These are phyloP conservation scores for Coemansia furcata DNA, from an alignment of 192 early-diverging fungal species.

Conservation along the genomic window DNA sequence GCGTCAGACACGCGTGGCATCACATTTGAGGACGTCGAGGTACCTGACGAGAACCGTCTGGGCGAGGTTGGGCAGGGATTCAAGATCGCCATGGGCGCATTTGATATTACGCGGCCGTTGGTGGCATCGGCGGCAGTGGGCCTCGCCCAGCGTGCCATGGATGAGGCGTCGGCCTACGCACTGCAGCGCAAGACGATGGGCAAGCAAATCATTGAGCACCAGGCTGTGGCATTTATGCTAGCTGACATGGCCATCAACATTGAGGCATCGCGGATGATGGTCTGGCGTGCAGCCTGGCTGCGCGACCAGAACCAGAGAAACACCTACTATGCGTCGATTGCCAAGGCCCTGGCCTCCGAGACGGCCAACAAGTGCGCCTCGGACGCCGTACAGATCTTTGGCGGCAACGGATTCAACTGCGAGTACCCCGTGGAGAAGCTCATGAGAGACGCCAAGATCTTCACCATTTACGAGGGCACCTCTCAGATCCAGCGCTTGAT, in stretches of 20 bases:
- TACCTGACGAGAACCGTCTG: slow-evolving; percentile 76
- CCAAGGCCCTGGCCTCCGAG: slow-evolving; percentile 84
- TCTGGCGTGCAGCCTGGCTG: slow-evolving; percentile 80
- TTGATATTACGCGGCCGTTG: slow-evolving; percentile 90
- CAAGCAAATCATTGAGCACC: slow-evolving; percentile 83
- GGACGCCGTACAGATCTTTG: slow-evolving; percentile 96
- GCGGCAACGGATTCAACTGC: slow-evolving; percentile 82
- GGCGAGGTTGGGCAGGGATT: slow-evolving; percentile 83
- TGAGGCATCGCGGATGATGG: slow-evolving; percentile 84
- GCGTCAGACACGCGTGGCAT: slow-evolving; percentile 89
- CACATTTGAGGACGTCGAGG: slow-evolving; percentile 80
- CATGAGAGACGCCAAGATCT: slow-evolving; percentile 91
- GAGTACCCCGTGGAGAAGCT: slow-evolving; percentile 97
- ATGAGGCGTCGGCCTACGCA: slow-evolving; percentile 87
- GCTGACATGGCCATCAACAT: slow-evolving; percentile 96
- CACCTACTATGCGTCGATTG: slow-evolving; percentile 93
- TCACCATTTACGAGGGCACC: slow-evolving; percentile 97
- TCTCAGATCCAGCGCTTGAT: slow-evolving; percentile 93
- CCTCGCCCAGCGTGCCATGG: slow-evolving; percentile 87
- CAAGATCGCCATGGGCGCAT: slow-evolving; percentile 96
- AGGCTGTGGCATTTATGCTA: slow-evolving; percentile 91
- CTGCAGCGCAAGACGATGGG: slow-evolving; percentile 96
- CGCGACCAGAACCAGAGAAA: slow-evolving; percentile 85
- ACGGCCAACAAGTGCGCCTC: slow-evolving; percentile 77
- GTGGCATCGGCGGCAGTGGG: slow-evolving; percentile 88